phyloP scores from a whole-genome alignment of 768 basidiomycete genomes.

The Lentinula sp. region DNA sequence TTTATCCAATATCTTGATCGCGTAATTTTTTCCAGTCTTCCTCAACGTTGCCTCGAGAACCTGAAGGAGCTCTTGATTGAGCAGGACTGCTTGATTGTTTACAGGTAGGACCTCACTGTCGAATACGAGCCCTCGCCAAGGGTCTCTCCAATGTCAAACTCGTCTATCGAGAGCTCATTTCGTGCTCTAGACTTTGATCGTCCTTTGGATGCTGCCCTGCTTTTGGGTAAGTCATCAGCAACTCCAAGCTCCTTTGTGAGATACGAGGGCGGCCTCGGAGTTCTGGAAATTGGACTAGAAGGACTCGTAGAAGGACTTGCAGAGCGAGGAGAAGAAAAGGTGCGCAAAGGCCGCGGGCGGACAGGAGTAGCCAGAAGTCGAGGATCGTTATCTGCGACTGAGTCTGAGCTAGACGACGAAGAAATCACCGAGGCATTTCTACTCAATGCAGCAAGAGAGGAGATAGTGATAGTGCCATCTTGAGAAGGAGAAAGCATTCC shows the following conservation, averaged over 20 bases:
- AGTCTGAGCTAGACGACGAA: slow-evolving; percentile 52
- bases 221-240: slow-evolving; percentile 20
- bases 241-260: slow-evolving; percentile 52
- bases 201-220: slow-evolving; percentile 16
- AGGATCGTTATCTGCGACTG: slow-evolving; percentile 17
- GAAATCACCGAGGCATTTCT: slow-evolving; percentile 76
- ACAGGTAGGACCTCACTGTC: slow-evolving; percentile 41
- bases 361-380: slow-evolving; percentile 28
- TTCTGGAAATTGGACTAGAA: slow-evolving; percentile 26
- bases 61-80: slow-evolving; percentile 24
- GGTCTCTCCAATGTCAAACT: slow-evolving; percentile 69
- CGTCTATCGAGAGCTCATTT: slow-evolving; percentile 44
- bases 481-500: slow-evolving; percentile 8
- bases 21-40: slow-evolving; percentile 58
- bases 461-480: slow-evolving; percentile 1
- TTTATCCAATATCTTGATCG: slow-evolving; percentile 82
- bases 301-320: slow-evolving; percentile 49
- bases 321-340: slow-evolving; percentile 62
- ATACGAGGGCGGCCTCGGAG: slow-evolving; percentile 46
- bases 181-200: slow-evolving; percentile 33
- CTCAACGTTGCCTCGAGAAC: slow-evolving; percentile 51
- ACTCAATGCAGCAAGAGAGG: slow-evolving; percentile 54
- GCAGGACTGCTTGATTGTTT: neutral
- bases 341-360: slow-evolving; percentile 50
- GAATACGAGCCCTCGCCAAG: slow-evolving; percentile 83